Evolutionary conservation across 2,329 filamentous ascomycete species (phyloP), one percentile per base, ranked within the genome.

Genomic region (Arthrobotrys iridis): DNA sequence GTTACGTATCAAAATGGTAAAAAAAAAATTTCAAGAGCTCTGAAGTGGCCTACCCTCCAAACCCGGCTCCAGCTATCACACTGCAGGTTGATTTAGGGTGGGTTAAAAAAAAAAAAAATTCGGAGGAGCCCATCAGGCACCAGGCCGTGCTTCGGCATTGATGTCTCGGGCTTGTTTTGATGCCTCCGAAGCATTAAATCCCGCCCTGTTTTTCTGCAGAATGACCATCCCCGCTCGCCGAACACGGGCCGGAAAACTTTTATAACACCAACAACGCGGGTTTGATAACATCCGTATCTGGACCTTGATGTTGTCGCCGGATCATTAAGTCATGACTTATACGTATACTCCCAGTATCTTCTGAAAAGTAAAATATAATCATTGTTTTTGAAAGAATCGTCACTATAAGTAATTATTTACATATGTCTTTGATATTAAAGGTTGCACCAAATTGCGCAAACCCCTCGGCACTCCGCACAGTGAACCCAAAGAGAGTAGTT

Each of bases 61-160:
- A 37, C 50, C 46, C 50, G 50, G 50, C 18, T 55, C 50, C 7
- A 15, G 48, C 24, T 55, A 55, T 55, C 50, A 55, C 48, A 7
- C 48, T n/a, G 48, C 48, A 55, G 28, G 26, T 30, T 52, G 22
- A 55, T 20, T 37, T 35, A 8, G n/a, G n/a, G n/a, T n/a, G n/a
- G n/a, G n/a, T n/a, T n/a, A n/a, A n/a, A n/a, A 55, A 55, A 55
- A 33, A 30, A 30, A 28, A 30, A 18, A 52, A 55, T 15, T 55
- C 50, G 50, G 50, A 55, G 50, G 50, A 55, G 50, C 50, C 50
- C 50, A 55, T 55, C 50, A 52, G 46, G 28, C 33, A 33, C 28
- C 28, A 52, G 18, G 4, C 50, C 50, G 30, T 37, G 8, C 18
- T 55, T 55, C 50, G 50, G 50, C 50, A 55, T 55, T 52, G 30